These are phyloP conservation scores for Silene latifolia DNA, from an alignment of 148 eudicot genomes.

Conservation along the genomic window DNA sequence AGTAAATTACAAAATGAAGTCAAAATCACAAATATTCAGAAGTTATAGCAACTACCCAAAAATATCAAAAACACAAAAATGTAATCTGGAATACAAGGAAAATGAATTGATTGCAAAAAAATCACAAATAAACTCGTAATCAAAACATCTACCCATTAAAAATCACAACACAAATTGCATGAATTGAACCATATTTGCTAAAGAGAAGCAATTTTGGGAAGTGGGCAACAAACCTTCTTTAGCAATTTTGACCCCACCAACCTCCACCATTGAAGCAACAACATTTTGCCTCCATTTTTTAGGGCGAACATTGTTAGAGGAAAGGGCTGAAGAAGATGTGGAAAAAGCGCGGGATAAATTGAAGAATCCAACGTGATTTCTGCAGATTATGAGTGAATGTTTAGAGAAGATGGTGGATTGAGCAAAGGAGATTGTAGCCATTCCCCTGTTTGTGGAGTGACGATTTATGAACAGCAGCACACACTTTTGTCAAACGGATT, in stretches of 20 bases:
- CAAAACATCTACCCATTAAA: constrained; percentile 6
- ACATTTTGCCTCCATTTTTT: constrained; percentile 43
- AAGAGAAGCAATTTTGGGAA: constrained; percentile 19
- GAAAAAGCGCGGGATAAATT: constrained; percentile 33
- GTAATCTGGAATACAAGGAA: background rate
- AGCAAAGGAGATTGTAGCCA: constrained; percentile 36
- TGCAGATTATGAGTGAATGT: constrained; percentile 26
- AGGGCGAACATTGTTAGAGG: constrained; percentile 22
- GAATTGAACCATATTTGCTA: background rate
- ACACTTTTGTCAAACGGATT: background rate
- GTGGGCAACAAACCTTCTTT: constrained; percentile 50
- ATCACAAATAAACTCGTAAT: background rate
- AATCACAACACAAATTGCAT: background rate
- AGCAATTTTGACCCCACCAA: constrained; percentile 61
- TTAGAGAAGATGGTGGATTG: constrained; percentile 42
- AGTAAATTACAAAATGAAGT: background rate
- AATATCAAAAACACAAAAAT: too few species aligned
- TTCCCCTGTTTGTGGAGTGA: constrained; percentile 15
- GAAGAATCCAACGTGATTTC: constrained; percentile 24
- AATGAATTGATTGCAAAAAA: background rate
- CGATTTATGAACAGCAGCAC: background rate
- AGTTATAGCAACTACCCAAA: background rate
- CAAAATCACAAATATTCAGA: background rate
- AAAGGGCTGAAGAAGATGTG: constrained; percentile 32
- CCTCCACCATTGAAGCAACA: constrained; percentile 56